Conservation (phyloP, 1,284 basidiomycete species). For the Malassezia sympodialis region DNA sequence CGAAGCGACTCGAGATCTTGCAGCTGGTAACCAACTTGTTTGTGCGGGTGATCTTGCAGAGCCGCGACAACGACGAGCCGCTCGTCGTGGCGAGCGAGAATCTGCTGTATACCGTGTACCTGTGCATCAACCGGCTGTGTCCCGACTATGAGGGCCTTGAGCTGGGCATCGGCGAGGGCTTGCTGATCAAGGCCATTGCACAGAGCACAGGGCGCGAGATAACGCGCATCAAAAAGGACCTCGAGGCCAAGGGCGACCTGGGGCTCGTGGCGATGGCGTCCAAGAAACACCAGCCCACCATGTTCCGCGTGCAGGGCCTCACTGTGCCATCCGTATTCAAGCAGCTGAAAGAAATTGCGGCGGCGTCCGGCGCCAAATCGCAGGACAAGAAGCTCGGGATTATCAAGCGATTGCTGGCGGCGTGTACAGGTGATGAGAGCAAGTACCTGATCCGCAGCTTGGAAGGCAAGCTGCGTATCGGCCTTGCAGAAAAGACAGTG, state of each 20-base stretch:
- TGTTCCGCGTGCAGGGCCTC: conserved; percentile 86
- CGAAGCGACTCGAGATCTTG: conserved; percentile 88
- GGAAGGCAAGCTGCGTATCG: conserved; percentile 94
- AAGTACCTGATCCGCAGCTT: conserved; percentile 92
- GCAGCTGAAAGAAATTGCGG: conserved; percentile 29
- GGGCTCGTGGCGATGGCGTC: conserved; percentile 90
- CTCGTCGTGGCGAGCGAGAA: conserved; percentile 50
- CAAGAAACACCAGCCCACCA: conserved; percentile 81
- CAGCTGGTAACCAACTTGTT: conserved; percentile 78
- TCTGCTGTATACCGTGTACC: conserved; percentile 78
- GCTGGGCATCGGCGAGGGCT: conserved; percentile 87
- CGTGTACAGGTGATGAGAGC: conserved; percentile 75
- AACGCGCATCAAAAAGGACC: conserved; percentile 73
- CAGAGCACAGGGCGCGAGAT: conserved; percentile 83
- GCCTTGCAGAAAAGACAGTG: conserved; percentile 82
- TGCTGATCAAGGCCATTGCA: conserved; percentile 88
- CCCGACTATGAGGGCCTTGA: conserved; percentile 95
- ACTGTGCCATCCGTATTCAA: conserved; percentile 67
- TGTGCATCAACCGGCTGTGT: conserved; percentile 92
- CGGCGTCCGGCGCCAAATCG: conserved; percentile 66
- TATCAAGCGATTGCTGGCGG: conserved; percentile 85
- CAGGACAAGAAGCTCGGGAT: conserved; percentile 71
- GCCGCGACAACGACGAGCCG: conserved; percentile 45
- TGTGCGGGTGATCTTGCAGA: conserved; percentile 74
- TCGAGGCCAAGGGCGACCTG: conserved; percentile 87